Evolutionary conservation across 352 stramenopile species (phyloP).

Genomic region (Phytophthora vignae): DNA sequence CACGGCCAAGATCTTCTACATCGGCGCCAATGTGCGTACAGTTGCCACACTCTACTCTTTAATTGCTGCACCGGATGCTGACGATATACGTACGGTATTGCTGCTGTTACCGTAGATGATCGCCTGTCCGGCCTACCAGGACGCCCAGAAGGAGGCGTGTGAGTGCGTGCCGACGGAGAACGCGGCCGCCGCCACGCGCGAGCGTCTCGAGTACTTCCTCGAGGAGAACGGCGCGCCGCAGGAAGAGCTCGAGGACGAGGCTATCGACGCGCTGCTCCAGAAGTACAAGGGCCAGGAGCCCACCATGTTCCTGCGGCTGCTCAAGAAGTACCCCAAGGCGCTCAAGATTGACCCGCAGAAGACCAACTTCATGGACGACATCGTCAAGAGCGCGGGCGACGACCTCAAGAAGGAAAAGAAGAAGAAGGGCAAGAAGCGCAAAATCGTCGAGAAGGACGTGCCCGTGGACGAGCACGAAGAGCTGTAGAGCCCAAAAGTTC

Average conservation of each 20-base stretch:
- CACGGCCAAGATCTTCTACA: slow-evolving; percentile 70
- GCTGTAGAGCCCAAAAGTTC: slow-evolving; percentile 22
- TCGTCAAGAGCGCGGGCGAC: slow-evolving; percentile 36
- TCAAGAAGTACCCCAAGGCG: slow-evolving; percentile 68
- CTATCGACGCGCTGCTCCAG: slow-evolving; percentile 56
- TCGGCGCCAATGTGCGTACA: slow-evolving; percentile 56
- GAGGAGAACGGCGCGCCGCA: slow-evolving; percentile 45
- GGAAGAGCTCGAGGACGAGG: slow-evolving; percentile 44
- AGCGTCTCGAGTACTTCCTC: slow-evolving; percentile 72
- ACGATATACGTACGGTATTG: neutral
- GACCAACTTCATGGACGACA: slow-evolving; percentile 67
- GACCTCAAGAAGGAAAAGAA: slow-evolving; percentile 31
- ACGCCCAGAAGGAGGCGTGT: slow-evolving; percentile 77
- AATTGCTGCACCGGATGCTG: neutral
- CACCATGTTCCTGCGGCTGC: slow-evolving; percentile 68
- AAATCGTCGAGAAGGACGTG: slow-evolving; percentile 25
- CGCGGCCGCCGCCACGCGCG: slow-evolving; percentile 36
- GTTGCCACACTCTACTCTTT: too few species aligned
- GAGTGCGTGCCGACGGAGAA: slow-evolving; percentile 53
- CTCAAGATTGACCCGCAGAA: slow-evolving; percentile 57
- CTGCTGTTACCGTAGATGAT: slow-evolving; percentile 52
- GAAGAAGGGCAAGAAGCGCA: slow-evolving; percentile 22
- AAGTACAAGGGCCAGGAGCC: slow-evolving; percentile 77
- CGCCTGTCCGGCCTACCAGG: slow-evolving; percentile 71
- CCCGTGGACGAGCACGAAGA: slow-evolving; percentile 48